Conservation (phyloP, 2,329 filamentous ascomycete genomes). For the Alternaria triticimaculans region DNA sequence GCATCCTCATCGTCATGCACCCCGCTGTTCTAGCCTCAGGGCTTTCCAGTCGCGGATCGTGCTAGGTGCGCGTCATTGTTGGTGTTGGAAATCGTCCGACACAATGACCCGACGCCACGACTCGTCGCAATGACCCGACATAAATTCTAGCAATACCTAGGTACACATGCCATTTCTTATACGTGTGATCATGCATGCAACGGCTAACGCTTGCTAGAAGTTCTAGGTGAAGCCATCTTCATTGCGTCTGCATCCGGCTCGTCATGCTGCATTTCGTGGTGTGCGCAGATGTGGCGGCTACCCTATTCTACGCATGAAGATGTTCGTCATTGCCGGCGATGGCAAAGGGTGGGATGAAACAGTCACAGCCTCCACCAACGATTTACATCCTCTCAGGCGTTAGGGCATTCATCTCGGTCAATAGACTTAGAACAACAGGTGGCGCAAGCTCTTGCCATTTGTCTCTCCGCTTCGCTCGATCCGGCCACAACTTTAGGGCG, state of each 20-base stretch:
- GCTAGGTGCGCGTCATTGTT: slow-evolving; percentile 1
- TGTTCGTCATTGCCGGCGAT: slow-evolving; percentile 26
- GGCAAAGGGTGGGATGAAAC: slow-evolving; percentile 17
- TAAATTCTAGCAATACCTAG: not conserved
- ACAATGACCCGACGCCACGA: not conserved
- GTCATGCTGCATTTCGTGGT: not conserved
- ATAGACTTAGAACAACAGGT: slow-evolving; percentile 24
- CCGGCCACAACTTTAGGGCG: slow-evolving; percentile 1
- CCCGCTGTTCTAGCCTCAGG: slow-evolving; percentile 19
- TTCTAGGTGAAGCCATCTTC: not conserved
- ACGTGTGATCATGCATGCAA: not conserved
- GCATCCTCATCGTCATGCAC: slow-evolving; percentile 23
- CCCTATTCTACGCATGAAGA: slow-evolving; percentile 29
- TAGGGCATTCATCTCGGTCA: slow-evolving; percentile 30
- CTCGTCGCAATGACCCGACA: not conserved
- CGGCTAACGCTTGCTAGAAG: not conserved
- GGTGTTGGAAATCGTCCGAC: not conserved
- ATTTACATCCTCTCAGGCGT: slow-evolving; percentile 15
- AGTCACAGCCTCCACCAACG: slow-evolving; percentile 15
- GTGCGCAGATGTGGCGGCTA: slow-evolving; percentile 1
- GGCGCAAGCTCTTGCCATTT: slow-evolving; percentile 21
- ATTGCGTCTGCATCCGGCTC: not conserved
- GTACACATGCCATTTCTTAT: not conserved
- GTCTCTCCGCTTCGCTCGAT: slow-evolving; percentile 18
- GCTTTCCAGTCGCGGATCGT: slow-evolving; percentile 10